Evolutionary conservation across 1,284 basidiomycete species (phyloP).

Genomic region (Cutaneotrichosporon daszewskae): DNA sequence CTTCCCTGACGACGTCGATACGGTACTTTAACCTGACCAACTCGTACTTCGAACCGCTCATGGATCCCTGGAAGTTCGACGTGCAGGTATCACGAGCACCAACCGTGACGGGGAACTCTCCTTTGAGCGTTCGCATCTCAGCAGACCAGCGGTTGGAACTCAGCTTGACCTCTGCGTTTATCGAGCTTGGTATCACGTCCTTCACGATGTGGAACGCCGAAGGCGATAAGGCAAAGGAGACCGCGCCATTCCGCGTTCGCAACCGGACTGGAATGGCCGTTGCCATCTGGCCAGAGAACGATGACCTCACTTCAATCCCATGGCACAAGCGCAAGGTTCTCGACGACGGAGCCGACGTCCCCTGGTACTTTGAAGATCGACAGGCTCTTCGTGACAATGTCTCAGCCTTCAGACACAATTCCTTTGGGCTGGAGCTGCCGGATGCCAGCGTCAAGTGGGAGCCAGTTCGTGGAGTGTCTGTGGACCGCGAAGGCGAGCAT

Average conservation of each 20-base stretch:
- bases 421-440: conserved; percentile 74
- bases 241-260: conserved; percentile 86
- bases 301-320: conserved; percentile 13
- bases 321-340: conserved; percentile 41
- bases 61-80: conserved; percentile 93
- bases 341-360: conserved; percentile 67
- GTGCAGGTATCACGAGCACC: conserved; percentile 47
- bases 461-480: conserved; percentile 77
- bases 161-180: conserved; percentile 86
- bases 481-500: conserved; percentile 91
- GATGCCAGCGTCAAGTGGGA: conserved; percentile 77
- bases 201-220: conserved; percentile 68
- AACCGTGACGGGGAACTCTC: conserved; percentile 50
- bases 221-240: conserved; percentile 66
- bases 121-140: conserved; percentile 60
- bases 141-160: conserved; percentile 83
- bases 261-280: conserved; percentile 85
- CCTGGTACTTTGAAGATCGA: conserved; percentile 99
- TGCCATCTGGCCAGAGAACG: conserved; percentile 70
- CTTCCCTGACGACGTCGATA: conserved; percentile 72
- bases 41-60: conserved; percentile 99
- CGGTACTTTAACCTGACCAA: conserved; percentile 97
- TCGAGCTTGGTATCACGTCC: conserved; percentile 75
- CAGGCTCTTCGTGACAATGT: conserved; percentile 89
- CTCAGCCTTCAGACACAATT: conserved; percentile 70